These are phyloP conservation scores for Termitomyces sp. DNA, from an alignment of 768 basidiomycete species.

Conservation along the genomic window DNA sequence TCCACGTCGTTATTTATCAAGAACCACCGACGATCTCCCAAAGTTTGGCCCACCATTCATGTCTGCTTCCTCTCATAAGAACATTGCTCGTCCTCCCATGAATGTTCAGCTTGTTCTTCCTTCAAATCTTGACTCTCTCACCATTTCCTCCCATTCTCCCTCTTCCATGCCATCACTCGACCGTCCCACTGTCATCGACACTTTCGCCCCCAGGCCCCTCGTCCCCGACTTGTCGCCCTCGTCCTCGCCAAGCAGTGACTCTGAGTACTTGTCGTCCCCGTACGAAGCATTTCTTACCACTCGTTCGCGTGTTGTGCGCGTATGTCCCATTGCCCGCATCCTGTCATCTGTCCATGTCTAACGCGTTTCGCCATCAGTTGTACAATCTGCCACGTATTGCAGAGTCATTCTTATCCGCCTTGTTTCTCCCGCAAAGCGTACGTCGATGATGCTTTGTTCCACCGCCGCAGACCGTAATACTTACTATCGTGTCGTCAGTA, in stretches of 20 bases:
- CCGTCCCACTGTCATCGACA: constrained; percentile 13
- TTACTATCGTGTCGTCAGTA: constrained; percentile 15
- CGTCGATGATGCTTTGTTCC: constrained; percentile 18
- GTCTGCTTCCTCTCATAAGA: constrained; percentile 18
- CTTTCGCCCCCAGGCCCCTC: constrained; percentile 23
- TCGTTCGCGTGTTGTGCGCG: constrained; percentile 50
- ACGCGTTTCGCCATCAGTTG: constrained; percentile 22
- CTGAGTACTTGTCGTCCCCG: constrained; percentile 15
- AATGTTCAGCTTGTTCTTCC: constrained; percentile 9
- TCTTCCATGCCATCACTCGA: constrained; percentile 12
- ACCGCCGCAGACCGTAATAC: constrained; percentile 14
- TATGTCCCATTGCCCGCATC: constrained; percentile 25
- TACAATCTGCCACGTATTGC: constrained; percentile 33
- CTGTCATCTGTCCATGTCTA: constrained; percentile 5
- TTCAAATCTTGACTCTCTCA: too few species aligned
- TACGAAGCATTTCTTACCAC: constrained; percentile 41
- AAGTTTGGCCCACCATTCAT: constrained; percentile 13
- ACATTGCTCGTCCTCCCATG: constrained; percentile 11
- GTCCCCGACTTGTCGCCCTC: constrained; percentile 22
- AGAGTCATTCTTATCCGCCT: constrained; percentile 28
- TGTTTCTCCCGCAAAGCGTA: constrained; percentile 35
- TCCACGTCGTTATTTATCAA: constrained; percentile 14
- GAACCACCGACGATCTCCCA: constrained; percentile 26
- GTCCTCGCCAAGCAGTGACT: constrained; percentile 27
- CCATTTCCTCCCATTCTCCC: constrained; percentile 7